Percentiles rank a stretch among this genome's conserved stretches.
phyloP scores from a whole-genome alignment of 2,329 filamentous ascomycete genomes.

The Aspergillus costaricaensis region DNA sequence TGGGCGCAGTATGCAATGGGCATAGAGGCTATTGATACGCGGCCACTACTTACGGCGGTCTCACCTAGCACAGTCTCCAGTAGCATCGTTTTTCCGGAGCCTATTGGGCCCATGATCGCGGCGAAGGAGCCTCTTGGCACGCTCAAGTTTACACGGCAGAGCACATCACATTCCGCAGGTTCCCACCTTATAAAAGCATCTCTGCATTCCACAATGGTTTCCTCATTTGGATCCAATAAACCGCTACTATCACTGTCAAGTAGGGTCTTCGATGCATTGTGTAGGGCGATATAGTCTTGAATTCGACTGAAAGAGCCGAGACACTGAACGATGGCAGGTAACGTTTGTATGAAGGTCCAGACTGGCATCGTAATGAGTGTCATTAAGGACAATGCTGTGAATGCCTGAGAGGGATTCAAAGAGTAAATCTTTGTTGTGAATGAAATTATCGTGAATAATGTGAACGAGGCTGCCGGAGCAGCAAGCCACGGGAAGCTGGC shows the following conservation, averaged over 20 bases:
- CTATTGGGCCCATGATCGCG: neutral
- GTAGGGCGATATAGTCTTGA: neutral
- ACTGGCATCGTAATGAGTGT: neutral
- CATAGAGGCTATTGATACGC: neutral
- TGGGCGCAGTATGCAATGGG: neutral
- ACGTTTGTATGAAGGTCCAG: neutral
- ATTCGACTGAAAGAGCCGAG: neutral
- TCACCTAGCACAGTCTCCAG: neutral
- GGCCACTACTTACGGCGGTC: neutral
- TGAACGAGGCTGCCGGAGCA: neutral
- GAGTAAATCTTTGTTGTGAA: neutral
- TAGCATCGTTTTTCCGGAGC: neutral
- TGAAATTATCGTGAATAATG: neutral
- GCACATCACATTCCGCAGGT: neutral
- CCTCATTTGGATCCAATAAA: neutral
- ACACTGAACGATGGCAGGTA: neutral
- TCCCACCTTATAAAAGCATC: neutral
- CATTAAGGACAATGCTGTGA: neutral
- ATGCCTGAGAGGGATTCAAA: neutral
- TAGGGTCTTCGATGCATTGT: too few species aligned
- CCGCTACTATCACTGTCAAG: too few species aligned
- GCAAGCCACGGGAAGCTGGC: neutral
- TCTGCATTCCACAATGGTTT: neutral
- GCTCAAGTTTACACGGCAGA: neutral
- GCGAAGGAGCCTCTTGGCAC: neutral